Evolutionary conservation across 768 basidiomycete species (phyloP).

Genomic region (Pisolithus orientalis): DNA sequence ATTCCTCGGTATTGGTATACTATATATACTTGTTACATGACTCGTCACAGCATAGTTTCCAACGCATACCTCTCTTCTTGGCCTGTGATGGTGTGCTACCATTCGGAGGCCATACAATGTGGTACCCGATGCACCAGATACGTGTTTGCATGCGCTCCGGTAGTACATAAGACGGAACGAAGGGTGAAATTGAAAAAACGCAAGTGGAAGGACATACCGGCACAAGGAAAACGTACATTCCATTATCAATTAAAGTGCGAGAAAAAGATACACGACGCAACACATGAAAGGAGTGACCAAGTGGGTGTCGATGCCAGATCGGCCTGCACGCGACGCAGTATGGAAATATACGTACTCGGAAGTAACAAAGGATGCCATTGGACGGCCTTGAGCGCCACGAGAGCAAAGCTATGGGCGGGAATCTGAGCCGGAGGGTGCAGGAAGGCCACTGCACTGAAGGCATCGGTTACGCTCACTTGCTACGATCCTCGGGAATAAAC

Average conservation of each 20-base stretch:
- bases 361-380: neutral
- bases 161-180: too few species aligned
- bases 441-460: conserved; percentile 20
- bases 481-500: conserved; percentile 25
- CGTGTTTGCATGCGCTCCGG: neutral
- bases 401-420: conserved; percentile 5
- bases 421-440: neutral
- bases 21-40: too few species aligned
- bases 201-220: conserved; percentile 3
- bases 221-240: conserved; percentile 7
- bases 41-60: too few species aligned
- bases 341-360: conserved; percentile 7
- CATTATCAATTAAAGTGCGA: neutral
- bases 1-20: too few species aligned
- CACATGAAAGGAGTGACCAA: neutral
- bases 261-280: neutral
- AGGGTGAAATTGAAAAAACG: neutral
- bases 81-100: too few species aligned
- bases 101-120: neutral
- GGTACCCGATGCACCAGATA: neutral
- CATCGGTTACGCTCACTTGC: conserved; percentile 17
- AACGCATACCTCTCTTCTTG: too few species aligned
- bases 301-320: neutral
- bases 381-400: neutral
- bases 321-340: neutral